These are phyloP conservation scores for Plantago major DNA, from an alignment of 257 asterid species.

Conservation along the genomic window DNA sequence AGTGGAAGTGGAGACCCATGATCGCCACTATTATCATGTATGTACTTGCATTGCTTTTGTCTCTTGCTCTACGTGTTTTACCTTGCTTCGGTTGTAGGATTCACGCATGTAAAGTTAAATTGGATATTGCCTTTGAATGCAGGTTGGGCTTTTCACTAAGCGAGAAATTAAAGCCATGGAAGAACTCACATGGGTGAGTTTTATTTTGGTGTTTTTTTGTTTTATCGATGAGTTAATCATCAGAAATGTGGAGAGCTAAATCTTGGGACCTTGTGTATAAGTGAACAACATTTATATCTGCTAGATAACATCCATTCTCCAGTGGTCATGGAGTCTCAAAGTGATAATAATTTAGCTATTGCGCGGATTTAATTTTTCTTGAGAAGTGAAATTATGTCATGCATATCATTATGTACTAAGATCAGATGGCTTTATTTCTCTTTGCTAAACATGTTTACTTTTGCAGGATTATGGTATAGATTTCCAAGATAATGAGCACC, in stretches of 20 bases:
- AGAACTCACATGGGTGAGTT: slow-evolving; percentile 93
- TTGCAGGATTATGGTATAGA: slow-evolving; percentile 92
- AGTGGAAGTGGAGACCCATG: slow-evolving; percentile 23
- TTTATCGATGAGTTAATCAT: background rate
- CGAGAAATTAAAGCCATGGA: slow-evolving; percentile 80
- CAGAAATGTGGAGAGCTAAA: background rate
- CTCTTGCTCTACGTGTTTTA: slow-evolving; percentile 5
- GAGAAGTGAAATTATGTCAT: background rate
- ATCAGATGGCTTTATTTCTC: background rate
- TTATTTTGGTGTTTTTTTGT: slow-evolving; percentile 1
- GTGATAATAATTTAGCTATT: too few relatives aligned
- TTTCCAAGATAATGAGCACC: slow-evolving; percentile 75
- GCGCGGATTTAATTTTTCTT: background rate
- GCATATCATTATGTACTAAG: background rate
- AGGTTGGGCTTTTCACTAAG: slow-evolving; percentile 84
- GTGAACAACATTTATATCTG: too few relatives aligned
- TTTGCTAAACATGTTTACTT: slow-evolving; percentile 16
- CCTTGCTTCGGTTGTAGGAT: slow-evolving; percentile 12
- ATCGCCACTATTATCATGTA: slow-evolving; percentile 22
- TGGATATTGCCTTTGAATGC: slow-evolving; percentile 25
- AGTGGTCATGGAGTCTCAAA: too few relatives aligned
- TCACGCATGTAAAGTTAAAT: slow-evolving; percentile 14
- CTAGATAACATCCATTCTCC: too few relatives aligned
- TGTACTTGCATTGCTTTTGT: slow-evolving; percentile 5
- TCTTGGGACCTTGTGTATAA: too few relatives aligned